Evolutionary conservation across 805 yeast genomes (phyloP).

Genomic region (Yarrowia divulgata): DNA sequence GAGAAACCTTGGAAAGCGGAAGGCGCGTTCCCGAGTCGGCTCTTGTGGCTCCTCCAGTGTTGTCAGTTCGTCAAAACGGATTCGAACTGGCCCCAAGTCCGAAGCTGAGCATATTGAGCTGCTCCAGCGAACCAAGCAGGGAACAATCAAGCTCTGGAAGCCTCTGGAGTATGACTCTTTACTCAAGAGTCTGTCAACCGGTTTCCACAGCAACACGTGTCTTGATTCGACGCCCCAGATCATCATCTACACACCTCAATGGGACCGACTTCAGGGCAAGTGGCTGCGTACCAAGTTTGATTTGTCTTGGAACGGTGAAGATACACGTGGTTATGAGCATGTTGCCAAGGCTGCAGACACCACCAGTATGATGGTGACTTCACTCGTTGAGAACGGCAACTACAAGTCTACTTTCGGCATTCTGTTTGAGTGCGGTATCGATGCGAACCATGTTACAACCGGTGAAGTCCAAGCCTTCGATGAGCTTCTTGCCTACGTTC

Average conservation of each 20-base stretch:
- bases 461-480: constrained; percentile 21
- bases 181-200: not conserved
- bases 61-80: not conserved
- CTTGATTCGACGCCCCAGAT: constrained; percentile 14
- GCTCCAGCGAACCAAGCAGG: constrained; percentile 22
- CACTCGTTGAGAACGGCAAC: constrained; percentile 4
- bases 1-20: constrained; percentile 50
- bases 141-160: constrained; percentile 37
- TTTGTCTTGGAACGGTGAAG: constrained; percentile 50
- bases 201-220: constrained; percentile 11
- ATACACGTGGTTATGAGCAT: constrained; percentile 15
- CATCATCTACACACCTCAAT: constrained; percentile 51
- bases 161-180: constrained; percentile 39
- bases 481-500: constrained; percentile 4
- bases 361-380: constrained; percentile 3
- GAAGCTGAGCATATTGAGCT: constrained; percentile 16
- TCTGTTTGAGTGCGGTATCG: constrained; percentile 29
- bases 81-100: constrained; percentile 17
- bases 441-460: constrained; percentile 8
- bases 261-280: constrained; percentile 56
- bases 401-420: constrained; percentile 19
- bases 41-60: constrained; percentile 37
- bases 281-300: constrained; percentile 60
- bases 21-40: constrained; percentile 37
- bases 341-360: constrained; percentile 7